Percentiles rank a stretch among this genome's conserved stretches.
These are phyloP conservation scores for Elongisporangium undulatum DNA, from an alignment of 352 stramenopile species.

Conservation along the genomic window DNA sequence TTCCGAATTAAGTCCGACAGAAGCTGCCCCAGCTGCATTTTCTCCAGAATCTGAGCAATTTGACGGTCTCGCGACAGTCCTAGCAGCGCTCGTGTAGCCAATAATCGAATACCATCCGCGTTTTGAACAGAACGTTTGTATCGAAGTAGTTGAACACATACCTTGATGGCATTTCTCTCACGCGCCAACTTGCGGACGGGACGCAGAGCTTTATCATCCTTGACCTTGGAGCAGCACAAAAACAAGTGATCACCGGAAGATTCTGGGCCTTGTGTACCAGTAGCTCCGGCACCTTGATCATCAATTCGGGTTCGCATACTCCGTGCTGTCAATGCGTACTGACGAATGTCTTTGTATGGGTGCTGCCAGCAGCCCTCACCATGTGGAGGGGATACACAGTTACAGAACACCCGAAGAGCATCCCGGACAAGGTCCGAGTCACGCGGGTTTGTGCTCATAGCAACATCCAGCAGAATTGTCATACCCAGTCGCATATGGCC, in stretches of 20 bases:
- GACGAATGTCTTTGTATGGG: slow-evolving; percentile 77
- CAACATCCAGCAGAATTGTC: slow-evolving; percentile 71
- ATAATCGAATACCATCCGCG: slow-evolving; percentile 78
- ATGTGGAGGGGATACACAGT: slow-evolving; percentile 76
- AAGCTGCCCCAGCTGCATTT: slow-evolving; percentile 85
- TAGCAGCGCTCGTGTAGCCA: slow-evolving; percentile 76
- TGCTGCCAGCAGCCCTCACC: slow-evolving; percentile 82
- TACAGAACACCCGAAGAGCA: slow-evolving; percentile 74
- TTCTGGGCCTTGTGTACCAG: background rate
- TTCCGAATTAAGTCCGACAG: slow-evolving; percentile 85
- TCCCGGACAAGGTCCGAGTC: slow-evolving; percentile 76
- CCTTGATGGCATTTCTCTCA: slow-evolving; percentile 83
- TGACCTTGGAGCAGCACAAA: slow-evolving; percentile 52
- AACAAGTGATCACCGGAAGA: slow-evolving; percentile 11
- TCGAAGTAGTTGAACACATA: slow-evolving; percentile 81
- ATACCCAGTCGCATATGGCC: slow-evolving; percentile 47
- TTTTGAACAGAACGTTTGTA: slow-evolving; percentile 88
- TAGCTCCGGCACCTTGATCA: slow-evolving; percentile 4
- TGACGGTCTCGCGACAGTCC: slow-evolving; percentile 82
- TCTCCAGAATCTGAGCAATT: slow-evolving; percentile 88
- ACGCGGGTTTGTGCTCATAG: slow-evolving; percentile 61
- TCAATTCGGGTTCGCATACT: slow-evolving; percentile 57
- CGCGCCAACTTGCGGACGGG: slow-evolving; percentile 69
- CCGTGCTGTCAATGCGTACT: slow-evolving; percentile 70
- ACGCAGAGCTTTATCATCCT: slow-evolving; percentile 62